phyloP scores from a whole-genome alignment of 176 grass and related monocot genomes.

The Ananas comosus region DNA sequence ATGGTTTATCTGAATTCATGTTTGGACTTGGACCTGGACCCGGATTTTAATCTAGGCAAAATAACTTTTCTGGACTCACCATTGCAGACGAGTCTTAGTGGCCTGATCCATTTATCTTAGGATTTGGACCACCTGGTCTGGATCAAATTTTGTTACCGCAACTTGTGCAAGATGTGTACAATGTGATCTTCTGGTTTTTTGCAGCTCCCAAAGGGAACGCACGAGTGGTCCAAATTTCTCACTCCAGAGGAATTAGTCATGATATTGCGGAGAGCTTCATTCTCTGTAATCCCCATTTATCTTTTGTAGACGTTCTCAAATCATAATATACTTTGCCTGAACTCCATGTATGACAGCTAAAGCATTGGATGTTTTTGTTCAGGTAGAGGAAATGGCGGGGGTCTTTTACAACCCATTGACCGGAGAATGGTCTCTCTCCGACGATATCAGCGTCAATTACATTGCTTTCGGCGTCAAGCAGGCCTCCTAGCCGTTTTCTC shows the following conservation, averaged over 20 bases:
- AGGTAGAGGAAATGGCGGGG: slow-evolving; percentile 92
- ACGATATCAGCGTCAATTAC: slow-evolving; percentile 84
- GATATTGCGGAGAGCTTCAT: slow-evolving; percentile 54
- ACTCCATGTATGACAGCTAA: slow-evolving; percentile 5
- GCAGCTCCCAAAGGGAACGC: slow-evolving; percentile 90
- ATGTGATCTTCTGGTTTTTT: slow-evolving; percentile 11
- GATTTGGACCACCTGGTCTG: too few species aligned
- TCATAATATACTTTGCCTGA: not conserved
- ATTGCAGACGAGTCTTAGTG: too few species aligned
- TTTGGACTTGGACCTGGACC: too few species aligned
- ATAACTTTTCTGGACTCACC: too few species aligned
- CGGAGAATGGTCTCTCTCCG: slow-evolving; percentile 64
- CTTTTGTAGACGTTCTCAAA: not conserved
- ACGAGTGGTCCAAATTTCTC: slow-evolving; percentile 81
- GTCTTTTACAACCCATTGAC: slow-evolving; percentile 71
- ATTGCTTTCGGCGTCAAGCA: slow-evolving; percentile 72
- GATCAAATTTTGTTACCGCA: too few species aligned
- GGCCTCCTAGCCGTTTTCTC: not conserved
- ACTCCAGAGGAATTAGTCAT: slow-evolving; percentile 75
- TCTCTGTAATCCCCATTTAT: slow-evolving; percentile 48
- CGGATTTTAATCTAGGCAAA: too few species aligned
- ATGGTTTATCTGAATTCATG: too few species aligned
- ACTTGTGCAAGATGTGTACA: too few species aligned
- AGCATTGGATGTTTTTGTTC: slow-evolving; percentile 16
- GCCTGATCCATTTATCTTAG: too few species aligned